phyloP scores from a whole-genome alignment of 2,329 filamentous ascomycete species.

The Exophiala aquamarina region DNA sequence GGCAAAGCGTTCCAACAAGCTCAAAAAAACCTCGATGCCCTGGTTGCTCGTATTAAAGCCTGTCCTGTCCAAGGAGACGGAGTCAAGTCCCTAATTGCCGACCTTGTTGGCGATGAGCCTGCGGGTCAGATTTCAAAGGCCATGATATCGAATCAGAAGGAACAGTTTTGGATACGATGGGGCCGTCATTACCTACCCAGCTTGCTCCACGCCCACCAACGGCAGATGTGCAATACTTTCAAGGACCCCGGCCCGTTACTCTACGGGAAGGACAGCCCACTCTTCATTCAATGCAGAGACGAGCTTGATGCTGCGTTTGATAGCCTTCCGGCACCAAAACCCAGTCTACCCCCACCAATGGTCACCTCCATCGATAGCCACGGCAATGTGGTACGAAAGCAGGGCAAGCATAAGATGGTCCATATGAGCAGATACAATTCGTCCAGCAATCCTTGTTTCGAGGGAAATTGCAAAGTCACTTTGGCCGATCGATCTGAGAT shows the following conservation, averaged over 20 bases:
- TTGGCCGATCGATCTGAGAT: conserved; percentile 43
- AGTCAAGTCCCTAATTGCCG: conserved; percentile 43
- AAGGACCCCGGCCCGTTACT: conserved; percentile 59
- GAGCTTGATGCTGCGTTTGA: conserved; percentile 48
- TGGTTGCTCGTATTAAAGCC: conserved; percentile 9
- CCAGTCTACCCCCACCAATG: conserved; percentile 19
- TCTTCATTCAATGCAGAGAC: conserved; percentile 54
- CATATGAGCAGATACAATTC: conserved; percentile 49
- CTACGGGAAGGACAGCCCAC: conserved; percentile 52
- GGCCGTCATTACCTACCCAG: conserved; percentile 60
- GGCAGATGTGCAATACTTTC: conserved; percentile 62
- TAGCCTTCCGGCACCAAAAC: conserved; percentile 32
- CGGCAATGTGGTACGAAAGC: conserved; percentile 6
- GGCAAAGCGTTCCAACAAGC: conserved; percentile 4
- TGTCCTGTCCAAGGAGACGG: conserved; percentile 3
- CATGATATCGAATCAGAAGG: conserved; percentile 4
- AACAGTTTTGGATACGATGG: conserved; percentile 51
- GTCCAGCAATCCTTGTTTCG: conserved; percentile 52
- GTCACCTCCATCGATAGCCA: background rate
- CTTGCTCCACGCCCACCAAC: conserved; percentile 55
- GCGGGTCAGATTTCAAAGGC: conserved; percentile 27
- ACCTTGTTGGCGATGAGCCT: conserved; percentile 47
- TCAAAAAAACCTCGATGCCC: background rate
- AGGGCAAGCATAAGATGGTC: conserved; percentile 18
- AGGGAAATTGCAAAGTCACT: conserved; percentile 48